Evolutionary conservation across 768 basidiomycete genomes (phyloP), one percentile per base, ranked within the genome.

Genomic region (Kwoniella heveanensis): DNA sequence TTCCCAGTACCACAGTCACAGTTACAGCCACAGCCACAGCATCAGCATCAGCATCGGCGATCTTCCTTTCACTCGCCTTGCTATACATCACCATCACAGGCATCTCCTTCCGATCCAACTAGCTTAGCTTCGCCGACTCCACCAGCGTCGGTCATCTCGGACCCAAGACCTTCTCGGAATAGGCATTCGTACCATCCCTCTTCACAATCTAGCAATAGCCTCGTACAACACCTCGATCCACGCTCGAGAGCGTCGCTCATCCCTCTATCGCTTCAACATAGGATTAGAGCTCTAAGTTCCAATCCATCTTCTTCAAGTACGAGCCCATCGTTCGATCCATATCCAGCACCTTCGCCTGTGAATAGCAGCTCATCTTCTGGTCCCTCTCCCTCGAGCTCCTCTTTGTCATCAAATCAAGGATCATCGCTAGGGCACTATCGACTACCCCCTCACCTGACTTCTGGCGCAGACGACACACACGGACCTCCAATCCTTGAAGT

Each of bases 181-280:
- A 44, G 39, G 19, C 39, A 17, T 44, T 44, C 39, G 39, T 19
- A 44, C 4, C 39, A 44, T 9, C 15, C 39, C 39, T 44, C 17
- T 17, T 8, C 39, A 44, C 4, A 44, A 10, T 10, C 39, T 44
- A 44, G 4, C 8, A 44, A 19, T 10, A 7, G 6, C 39, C 6
- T 17, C 10, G 13, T 13, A 13, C 6, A 13, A 6, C 8, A 44
- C 4, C 19, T 17, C 39, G 39, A 44, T 17, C 39, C 39, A 9
- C 39, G 39, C 8, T 44, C 39, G 39, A 44, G 39, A 44, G 39
- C 39, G 3, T 44, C 39, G 10, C 39, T 44, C 39, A 44, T 44
- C 29, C 60, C 60, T 22, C 25, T 52, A n/a, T 61, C 46, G 17
- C 56, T 29, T 32, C 66, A 24, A 4, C 55, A 32, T n/a, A 50